A percentile compares a stretch with the other conserved stretches of the same genome.
phyloP scores from a whole-genome alignment of 2,329 filamentous ascomycete species.

The Elsinoe australis region DNA sequence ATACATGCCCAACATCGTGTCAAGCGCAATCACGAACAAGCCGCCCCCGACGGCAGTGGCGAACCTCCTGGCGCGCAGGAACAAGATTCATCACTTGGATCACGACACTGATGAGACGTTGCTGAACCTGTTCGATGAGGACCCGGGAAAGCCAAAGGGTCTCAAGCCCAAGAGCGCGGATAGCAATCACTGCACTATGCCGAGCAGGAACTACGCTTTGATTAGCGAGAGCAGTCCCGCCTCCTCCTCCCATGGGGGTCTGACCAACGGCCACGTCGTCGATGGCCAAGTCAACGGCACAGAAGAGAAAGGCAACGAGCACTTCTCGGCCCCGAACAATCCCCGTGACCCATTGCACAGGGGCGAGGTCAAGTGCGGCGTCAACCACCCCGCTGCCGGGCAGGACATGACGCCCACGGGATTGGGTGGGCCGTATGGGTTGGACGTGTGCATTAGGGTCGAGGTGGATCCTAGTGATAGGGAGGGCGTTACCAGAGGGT shows the following conservation, averaged over 20 bases:
- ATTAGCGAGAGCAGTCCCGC: constrained; percentile 46
- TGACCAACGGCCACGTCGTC: constrained; percentile 18
- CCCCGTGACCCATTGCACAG: constrained; percentile 60
- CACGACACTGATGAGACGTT: constrained; percentile 57
- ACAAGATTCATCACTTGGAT: constrained; percentile 60
- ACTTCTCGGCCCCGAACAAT: constrained; percentile 39
- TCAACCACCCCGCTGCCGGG: constrained; percentile 62
- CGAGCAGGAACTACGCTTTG: constrained; percentile 57
- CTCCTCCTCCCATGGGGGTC: constrained; percentile 21
- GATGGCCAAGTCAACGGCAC: neutral
- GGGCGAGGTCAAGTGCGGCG: constrained; percentile 73
- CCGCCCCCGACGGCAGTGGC: constrained; percentile 57
- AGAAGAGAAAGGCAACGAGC: neutral
- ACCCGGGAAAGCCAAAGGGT: constrained; percentile 42
- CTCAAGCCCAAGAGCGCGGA: constrained; percentile 55
- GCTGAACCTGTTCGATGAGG: constrained; percentile 54
- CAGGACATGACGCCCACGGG: constrained; percentile 35
- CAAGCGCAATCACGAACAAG: constrained; percentile 60
- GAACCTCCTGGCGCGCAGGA: constrained; percentile 54
- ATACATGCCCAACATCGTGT: constrained; percentile 58
- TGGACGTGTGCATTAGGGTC: constrained; percentile 43
- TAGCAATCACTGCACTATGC: constrained; percentile 81
- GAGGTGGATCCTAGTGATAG: constrained; percentile 40
- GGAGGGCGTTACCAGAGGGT: constrained; percentile 42
- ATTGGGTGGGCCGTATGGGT: constrained; percentile 37